phyloP scores from a whole-genome alignment of 2,329 filamentous ascomycete genomes.

The Phialocephala sp. region DNA sequence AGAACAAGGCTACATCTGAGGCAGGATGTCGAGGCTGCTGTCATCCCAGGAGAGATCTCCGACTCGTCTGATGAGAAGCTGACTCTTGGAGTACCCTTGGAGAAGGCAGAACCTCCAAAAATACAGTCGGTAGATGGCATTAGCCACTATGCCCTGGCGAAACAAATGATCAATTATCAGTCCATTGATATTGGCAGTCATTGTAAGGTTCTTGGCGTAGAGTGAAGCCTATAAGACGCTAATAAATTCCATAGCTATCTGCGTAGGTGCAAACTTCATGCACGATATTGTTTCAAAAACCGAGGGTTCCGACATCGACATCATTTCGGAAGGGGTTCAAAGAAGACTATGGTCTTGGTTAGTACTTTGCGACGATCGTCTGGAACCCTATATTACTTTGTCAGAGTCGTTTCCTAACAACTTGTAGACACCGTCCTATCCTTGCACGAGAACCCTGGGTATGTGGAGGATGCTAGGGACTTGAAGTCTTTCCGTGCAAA shows the following conservation, averaged over 20 bases:
- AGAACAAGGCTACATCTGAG: conserved; percentile 25
- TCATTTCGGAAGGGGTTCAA: conserved; percentile 44
- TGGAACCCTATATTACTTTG: conserved; percentile 24
- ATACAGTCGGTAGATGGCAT: conserved; percentile 14
- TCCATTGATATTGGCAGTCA: conserved; percentile 71
- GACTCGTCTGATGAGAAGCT: background rate
- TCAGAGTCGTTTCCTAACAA: conserved; percentile 14
- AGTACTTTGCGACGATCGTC: conserved; percentile 68
- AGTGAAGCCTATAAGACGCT: background rate
- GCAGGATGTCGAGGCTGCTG: conserved; percentile 36
- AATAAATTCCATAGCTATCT: conserved; percentile 57
- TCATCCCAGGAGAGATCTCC: background rate
- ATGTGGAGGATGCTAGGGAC: conserved; percentile 40
- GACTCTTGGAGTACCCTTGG: background rate
- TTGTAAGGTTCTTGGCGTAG: conserved; percentile 52
- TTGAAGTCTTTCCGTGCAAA: conserved; percentile 55
- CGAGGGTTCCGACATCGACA: conserved; percentile 37
- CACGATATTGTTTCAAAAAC: conserved; percentile 48
- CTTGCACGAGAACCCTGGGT: conserved; percentile 63
- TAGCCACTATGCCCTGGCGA: conserved; percentile 58
- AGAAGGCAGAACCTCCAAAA: background rate
- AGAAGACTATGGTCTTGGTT: conserved; percentile 74
- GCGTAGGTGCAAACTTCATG: conserved; percentile 73
- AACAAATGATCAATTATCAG: conserved; percentile 78
- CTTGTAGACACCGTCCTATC: conserved; percentile 68